phyloP scores from a whole-genome alignment of 208 protist genomes.

The Leishmania guyanensis region DNA sequence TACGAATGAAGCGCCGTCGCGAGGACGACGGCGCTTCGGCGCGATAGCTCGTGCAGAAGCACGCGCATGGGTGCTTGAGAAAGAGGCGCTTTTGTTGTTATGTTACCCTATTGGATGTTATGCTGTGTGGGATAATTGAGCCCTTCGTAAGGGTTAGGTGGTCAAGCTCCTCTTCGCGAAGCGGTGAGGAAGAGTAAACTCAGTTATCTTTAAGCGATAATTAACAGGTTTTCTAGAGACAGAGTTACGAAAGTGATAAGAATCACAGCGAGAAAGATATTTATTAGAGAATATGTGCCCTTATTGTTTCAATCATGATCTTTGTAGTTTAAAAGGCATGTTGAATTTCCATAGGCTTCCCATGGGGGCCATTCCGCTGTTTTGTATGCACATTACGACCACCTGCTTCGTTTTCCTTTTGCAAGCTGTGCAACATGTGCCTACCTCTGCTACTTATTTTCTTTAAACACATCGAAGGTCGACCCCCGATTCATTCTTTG shows the following conservation, averaged over 20 bases:
- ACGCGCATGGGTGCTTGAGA: neutral
- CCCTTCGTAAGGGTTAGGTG: neutral
- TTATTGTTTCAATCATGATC: neutral
- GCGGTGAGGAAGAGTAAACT: neutral
- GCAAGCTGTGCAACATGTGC: neutral
- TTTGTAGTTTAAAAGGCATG: neutral
- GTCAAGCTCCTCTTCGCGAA: neutral
- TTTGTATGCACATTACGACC: neutral
- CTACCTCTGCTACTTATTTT: no score
- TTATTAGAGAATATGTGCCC: no score
- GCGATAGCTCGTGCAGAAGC: neutral
- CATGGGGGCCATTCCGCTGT: no score
- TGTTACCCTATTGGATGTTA: neutral
- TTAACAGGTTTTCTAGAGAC: neutral
- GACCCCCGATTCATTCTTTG: neutral
- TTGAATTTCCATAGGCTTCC: no score
- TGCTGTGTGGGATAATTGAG: neutral
- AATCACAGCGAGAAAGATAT: no score
- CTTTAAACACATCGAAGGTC: neutral
- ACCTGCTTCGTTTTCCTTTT: neutral
- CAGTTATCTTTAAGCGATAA: neutral
- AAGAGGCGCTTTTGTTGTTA: neutral
- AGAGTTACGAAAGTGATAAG: no score
- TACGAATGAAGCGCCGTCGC: constrained; percentile 31
- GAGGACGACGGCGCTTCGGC: neutral